These are phyloP conservation scores for Rhytidiadelphus loreus DNA, from an alignment of 225 moss, liverwort and hornwort species.

Conservation along the genomic window DNA sequence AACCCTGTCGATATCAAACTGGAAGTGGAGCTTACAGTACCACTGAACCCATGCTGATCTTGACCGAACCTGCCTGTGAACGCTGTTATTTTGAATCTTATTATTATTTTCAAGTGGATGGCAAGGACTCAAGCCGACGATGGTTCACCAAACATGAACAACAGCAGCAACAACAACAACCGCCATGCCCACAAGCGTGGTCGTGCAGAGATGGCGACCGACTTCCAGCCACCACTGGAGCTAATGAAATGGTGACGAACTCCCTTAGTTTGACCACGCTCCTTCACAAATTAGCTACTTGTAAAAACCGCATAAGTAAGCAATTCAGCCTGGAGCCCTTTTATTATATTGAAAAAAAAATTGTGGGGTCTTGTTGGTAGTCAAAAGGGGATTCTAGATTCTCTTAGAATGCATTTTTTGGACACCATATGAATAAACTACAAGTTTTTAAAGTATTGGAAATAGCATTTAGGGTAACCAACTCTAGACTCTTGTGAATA, in stretches of 20 bases:
- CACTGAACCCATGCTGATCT: not conserved
- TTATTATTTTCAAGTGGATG: not conserved
- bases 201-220: not conserved
- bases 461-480: too few species aligned
- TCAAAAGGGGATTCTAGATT: too few species aligned
- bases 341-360: too few species aligned
- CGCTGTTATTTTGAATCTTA: not conserved
- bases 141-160: constrained; percentile 4
- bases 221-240: not conserved
- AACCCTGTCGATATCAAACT: not conserved
- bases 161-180: not conserved
- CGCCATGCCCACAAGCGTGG: not conserved
- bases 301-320: too few species aligned
- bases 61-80: not conserved
- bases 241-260: not conserved
- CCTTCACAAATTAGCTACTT: not conserved
- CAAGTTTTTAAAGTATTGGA: too few species aligned
- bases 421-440: too few species aligned
- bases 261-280: not conserved
- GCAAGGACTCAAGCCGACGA: not conserved
- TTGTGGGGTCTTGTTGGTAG: too few species aligned
- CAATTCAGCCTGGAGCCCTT: too few species aligned
- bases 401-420: too few species aligned
- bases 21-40: not conserved
- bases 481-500: too few species aligned